phyloP scores from a whole-genome alignment of 129 eudicot species.

The Flaveria brownii region DNA sequence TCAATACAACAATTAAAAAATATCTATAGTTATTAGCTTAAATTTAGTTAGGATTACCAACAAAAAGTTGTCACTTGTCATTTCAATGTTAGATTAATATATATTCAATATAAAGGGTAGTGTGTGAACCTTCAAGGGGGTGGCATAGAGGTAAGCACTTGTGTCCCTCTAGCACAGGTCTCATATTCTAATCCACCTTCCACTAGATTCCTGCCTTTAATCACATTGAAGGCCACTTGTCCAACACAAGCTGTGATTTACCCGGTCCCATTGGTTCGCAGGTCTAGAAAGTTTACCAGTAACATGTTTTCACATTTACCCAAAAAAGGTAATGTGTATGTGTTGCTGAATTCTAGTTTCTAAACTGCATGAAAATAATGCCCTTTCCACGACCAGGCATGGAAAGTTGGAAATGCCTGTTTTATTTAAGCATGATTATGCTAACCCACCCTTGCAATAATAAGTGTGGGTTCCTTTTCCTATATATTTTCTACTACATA shows the following conservation, averaged over 20 bases:
- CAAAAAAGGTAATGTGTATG: background rate
- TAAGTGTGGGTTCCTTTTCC: background rate
- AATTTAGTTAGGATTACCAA: background rate
- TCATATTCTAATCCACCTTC: too few species aligned
- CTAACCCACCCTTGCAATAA: background rate
- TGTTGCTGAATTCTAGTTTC: background rate
- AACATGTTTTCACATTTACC: too few species aligned
- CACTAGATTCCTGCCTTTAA: too few species aligned
- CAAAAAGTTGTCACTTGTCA: too few species aligned
- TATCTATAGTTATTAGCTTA: background rate
- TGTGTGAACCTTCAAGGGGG: too few species aligned
- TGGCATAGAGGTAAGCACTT: too few species aligned
- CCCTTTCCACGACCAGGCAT: background rate
- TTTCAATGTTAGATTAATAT: too few species aligned
- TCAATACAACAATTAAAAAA: background rate
- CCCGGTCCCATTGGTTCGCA: too few species aligned
- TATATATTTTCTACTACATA: background rate
- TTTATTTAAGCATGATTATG: background rate
- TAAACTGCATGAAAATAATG: background rate
- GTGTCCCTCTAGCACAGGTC: too few species aligned
- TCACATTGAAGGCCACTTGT: background rate
- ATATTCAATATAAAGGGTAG: too few species aligned
- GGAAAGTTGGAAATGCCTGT: background rate
- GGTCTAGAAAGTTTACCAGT: too few species aligned
- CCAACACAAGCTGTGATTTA: background rate